phyloP scores from a whole-genome alignment of 176 grass and related monocot species.

The Oryza coarctata region DNA sequence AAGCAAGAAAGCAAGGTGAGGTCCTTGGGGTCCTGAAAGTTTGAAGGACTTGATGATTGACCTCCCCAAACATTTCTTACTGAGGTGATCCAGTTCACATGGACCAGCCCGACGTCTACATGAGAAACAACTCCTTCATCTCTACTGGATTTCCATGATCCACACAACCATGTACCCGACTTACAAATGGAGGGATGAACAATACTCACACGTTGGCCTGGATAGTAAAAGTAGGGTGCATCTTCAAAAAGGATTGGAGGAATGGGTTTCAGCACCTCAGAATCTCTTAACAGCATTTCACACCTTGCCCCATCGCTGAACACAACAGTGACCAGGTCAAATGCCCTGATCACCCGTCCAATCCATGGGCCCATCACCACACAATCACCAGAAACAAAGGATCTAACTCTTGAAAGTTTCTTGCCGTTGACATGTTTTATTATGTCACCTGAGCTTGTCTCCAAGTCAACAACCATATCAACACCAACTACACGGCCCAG shows the following conservation, averaged over 20 bases:
- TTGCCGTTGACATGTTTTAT: slow-evolving; percentile 84
- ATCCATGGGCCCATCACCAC: slow-evolving; percentile 93
- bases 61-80: slow-evolving; percentile 58
- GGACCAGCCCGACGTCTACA: slow-evolving; percentile 69
- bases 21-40: slow-evolving; percentile 68
- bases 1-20: slow-evolving; percentile 77
- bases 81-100: slow-evolving; percentile 84
- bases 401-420: slow-evolving; percentile 73
- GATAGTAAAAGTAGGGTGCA: slow-evolving; percentile 77
- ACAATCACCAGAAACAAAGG: slow-evolving; percentile 70
- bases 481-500: slow-evolving; percentile 69
- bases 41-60: slow-evolving; percentile 56
- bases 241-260: slow-evolving; percentile 63
- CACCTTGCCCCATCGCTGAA: slow-evolving; percentile 76
- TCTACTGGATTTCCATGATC: slow-evolving; percentile 57
- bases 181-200: slow-evolving; percentile 43
- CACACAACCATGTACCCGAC: slow-evolving; percentile 72
- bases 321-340: slow-evolving; percentile 71
- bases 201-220: slow-evolving; percentile 76
- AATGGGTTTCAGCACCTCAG: slow-evolving; percentile 64
- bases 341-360: slow-evolving; percentile 71
- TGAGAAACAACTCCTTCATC: slow-evolving; percentile 71
- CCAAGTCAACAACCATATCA: slow-evolving; percentile 78
- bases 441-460: slow-evolving; percentile 64
- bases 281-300: slow-evolving; percentile 76